Evolutionary conservation across 1,284 basidiomycete genomes (phyloP), one percentile per base, ranked within the genome.

Genomic region (Stygiomarasmius scandens): DNA sequence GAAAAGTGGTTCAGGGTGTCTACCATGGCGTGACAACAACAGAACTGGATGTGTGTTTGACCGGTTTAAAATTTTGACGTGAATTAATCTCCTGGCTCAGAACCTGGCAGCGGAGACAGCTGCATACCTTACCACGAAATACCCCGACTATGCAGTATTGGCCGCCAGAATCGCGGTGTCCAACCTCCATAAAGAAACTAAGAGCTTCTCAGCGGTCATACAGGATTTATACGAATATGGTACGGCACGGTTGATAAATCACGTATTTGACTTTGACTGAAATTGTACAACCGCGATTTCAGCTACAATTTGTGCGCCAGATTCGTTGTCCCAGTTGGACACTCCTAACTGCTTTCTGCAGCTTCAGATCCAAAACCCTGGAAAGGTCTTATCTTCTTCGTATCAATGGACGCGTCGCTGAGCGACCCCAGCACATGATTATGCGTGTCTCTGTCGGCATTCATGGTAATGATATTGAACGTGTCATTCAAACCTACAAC

Each of bases 371-470:
- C 87, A 99, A 99, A 77, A 99, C 96, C 0, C 88, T 99, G 36
- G 96, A 99, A 77, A 90, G 96, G 41, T 98, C 96, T 2, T 99
- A 99, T 76, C 85, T 99, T 6, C 87, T 99, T 49, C 89, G 93
- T 59, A 90, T 98, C 76, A 86, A 97, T 71, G 93, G 94, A 58
- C 93, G 93, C 67, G 93, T 96, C 51, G 96, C 95, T 50, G 96
- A 99, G 76, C 87, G 96, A 53, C 96, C 97, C 36, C 96, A 99
- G 71, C 97, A 99, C 77, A 93, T 99, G 88, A 90, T 99, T 69
- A 99, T 99, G 97, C 95, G 96, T 75, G 97, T 99, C 55, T 92
- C 96, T 48, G 93, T 98, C 49, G 96, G 96, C 60, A 97, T 99
- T 63, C 96, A 98, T 72, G 96, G 95, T 11, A 70, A 78, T 25